A percentile compares a stretch with the other conserved stretches of the same genome.
These are phyloP conservation scores for Boechera stricta DNA, from an alignment of 345 rosid genomes.

Conservation along the genomic window DNA sequence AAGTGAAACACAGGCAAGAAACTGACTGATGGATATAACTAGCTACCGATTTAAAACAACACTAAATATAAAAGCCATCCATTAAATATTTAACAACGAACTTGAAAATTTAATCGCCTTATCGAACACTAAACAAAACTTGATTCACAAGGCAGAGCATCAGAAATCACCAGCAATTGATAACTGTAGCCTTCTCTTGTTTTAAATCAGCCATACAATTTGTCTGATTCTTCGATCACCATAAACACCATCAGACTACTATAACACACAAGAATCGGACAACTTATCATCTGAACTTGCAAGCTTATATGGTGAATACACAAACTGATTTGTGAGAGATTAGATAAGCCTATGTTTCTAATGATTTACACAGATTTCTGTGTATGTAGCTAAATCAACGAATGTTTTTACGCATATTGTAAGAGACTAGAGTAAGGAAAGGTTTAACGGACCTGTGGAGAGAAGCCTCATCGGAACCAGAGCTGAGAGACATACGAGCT, in stretches of 20 bases:
- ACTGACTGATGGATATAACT: background rate
- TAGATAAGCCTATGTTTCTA: background rate
- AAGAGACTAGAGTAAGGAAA: background rate
- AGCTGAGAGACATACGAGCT: slow-evolving; percentile 63
- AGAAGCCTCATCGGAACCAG: slow-evolving; percentile 71
- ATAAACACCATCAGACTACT: slow-evolving; percentile 6
- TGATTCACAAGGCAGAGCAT: slow-evolving; percentile 43
- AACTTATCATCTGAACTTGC: background rate
- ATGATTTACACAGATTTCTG: background rate
- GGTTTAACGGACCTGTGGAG: slow-evolving; percentile 73
- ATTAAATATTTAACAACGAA: background rate
- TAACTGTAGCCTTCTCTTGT: background rate
- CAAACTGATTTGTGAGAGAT: background rate
- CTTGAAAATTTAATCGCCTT: background rate
- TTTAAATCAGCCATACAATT: background rate
- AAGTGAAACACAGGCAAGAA: background rate
- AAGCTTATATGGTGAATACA: background rate
- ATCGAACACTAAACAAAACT: slow-evolving; percentile 24
- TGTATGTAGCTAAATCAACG: background rate
- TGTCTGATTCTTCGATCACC: background rate
- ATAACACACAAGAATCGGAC: background rate
- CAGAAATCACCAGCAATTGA: background rate
- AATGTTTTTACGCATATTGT: background rate
- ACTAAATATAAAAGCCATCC: background rate
- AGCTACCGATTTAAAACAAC: background rate